A percentile compares a stretch with the other conserved stretches of the same genome.
Conservation (phyloP, 2,329 filamentous ascomycete species). For the Phyllosticta ampelicida region DNA sequence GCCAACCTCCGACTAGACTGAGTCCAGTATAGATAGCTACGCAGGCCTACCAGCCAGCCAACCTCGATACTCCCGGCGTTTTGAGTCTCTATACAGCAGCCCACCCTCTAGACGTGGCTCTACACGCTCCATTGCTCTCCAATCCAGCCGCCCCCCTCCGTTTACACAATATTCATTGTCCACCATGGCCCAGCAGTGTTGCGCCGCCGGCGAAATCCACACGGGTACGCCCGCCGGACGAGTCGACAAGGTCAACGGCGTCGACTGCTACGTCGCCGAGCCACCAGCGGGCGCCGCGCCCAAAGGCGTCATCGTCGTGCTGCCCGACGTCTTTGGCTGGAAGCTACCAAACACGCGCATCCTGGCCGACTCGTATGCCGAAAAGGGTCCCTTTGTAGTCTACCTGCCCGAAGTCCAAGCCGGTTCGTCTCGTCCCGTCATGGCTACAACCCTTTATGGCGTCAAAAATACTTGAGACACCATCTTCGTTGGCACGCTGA, state of each 20-base stretch:
- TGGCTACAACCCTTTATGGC: background rate
- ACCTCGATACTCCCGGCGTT: background rate
- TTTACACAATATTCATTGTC: background rate
- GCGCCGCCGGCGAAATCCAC: constrained; percentile 27
- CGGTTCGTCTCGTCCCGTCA: background rate
- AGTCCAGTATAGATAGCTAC: background rate
- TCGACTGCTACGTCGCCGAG: constrained; percentile 28
- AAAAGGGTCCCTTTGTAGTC: constrained; percentile 17
- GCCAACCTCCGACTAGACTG: background rate
- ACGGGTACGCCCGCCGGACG: constrained; percentile 25
- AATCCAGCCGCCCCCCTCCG: background rate
- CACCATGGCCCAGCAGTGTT: constrained; percentile 17
- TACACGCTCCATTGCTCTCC: too few relatives aligned
- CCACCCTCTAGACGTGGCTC: background rate
- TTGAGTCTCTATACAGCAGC: background rate
- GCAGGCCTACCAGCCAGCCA: background rate
- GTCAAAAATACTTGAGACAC: background rate
- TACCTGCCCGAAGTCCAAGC: constrained; percentile 26
- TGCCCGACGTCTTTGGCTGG: constrained; percentile 30
- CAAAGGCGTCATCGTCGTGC: constrained; percentile 28
- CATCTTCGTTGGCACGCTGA: background rate
- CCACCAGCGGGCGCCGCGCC: constrained; percentile 18
- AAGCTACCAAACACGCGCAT: constrained; percentile 26
- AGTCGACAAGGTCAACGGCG: constrained; percentile 24
- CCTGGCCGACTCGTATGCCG: constrained; percentile 27